Conservation (phyloP, 305 asterid species). For the Striga hermonthica region DNA sequence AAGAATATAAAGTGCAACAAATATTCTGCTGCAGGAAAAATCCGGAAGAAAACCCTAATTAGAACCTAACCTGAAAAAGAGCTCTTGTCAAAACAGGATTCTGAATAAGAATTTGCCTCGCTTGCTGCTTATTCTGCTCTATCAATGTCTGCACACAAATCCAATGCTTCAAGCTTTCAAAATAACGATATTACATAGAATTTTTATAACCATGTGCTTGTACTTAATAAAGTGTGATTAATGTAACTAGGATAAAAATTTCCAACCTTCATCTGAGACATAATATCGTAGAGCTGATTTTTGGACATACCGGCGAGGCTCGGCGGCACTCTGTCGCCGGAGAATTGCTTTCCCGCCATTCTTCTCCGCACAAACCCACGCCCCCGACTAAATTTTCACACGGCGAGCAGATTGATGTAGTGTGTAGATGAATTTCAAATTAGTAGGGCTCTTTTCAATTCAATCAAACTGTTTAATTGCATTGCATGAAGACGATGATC, state of each 20-base stretch:
- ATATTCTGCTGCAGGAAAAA: constrained; percentile 10
- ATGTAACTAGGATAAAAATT: not conserved
- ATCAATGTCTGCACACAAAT: constrained; percentile 56
- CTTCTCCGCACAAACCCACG: constrained; percentile 24
- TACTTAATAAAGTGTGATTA: constrained; percentile 1
- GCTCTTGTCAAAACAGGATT: constrained; percentile 80
- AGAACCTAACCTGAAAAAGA: constrained; percentile 70
- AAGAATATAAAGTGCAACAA: not conserved
- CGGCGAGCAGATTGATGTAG: constrained; percentile 20
- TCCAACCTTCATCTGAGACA: constrained; percentile 89
- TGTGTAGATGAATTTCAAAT: constrained; percentile 18
- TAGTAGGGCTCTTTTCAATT: constrained; percentile 29
- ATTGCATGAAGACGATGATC: not conserved
- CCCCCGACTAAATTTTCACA: constrained; percentile 5
- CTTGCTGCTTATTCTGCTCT: constrained; percentile 89
- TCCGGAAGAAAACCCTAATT: constrained; percentile 21
- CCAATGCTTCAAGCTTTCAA: constrained; percentile 23
- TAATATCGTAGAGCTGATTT: constrained; percentile 75
- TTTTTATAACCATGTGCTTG: not conserved
- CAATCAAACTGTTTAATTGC: not conserved
- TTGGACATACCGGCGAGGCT: constrained; percentile 89
- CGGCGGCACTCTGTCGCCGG: constrained; percentile 63
- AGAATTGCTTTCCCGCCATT: constrained; percentile 69
- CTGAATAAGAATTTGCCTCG: constrained; percentile 82
- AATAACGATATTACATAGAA: not conserved